Base-by-base conservation (phyloP, 2,329 filamentous ascomycete genomes). In the Aschersonia sp. region DNA sequence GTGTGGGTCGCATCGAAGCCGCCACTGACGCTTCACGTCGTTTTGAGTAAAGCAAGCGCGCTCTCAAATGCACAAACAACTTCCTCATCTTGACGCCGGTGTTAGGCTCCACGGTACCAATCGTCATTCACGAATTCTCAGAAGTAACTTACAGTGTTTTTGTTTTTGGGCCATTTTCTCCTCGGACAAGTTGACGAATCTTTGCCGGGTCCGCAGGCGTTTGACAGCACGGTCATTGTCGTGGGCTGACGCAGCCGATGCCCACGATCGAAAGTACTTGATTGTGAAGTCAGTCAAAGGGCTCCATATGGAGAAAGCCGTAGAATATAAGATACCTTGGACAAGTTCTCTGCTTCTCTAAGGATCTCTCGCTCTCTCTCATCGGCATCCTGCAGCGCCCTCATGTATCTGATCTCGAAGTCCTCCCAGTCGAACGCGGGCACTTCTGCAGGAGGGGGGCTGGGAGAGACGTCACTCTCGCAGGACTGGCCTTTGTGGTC, bases 181-280 rank as follows among this genome's bases (percentile, higher is more conserved):
- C 60, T 95, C 89, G 0, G 83, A 78, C 42, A 87, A 70, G 51
- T 83, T 78, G 32, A 94, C 86, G 60, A 83, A 84, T 51, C 79
- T 72, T 60, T 83, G 79, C 51, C 88, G 80, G 2, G 89, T 95
- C 58, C 83, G 84, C 43, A 95, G 72, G 48, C 88, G 79, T 63
- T 90, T 90, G 52, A 79, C 72, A 30, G 85, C 84, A 48, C 89
- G 77, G 50, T 83, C 81, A 48, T 84, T 80, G 61, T 95, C 89
- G 51, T 86, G 80, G 9, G 71, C 66, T 32, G 80, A 74, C 1
- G 84, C 83, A 10, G 84, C 78, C 22, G 81, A 72, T 30, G 85
- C 84, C 88, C 89, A 95, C 37, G 81, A 67, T 49, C 74, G 74
- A 62, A 94, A 94, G 60, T 84, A 84, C 87, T 94, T 29, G 6